Conservation (phyloP, 257 asterid genomes). For the Solanum clarkiae region DNA sequence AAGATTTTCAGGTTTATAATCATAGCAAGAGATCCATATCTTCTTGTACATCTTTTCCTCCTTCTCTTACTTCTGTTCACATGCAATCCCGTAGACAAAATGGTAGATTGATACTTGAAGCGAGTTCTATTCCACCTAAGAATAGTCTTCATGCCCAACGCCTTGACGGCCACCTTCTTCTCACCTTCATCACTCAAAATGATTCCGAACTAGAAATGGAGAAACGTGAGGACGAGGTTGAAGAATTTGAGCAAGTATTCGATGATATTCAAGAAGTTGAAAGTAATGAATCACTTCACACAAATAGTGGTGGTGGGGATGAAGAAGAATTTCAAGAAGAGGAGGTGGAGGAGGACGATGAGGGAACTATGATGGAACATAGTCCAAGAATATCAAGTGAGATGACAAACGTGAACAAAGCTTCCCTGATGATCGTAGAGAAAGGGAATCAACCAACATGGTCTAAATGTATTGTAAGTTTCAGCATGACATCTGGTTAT, state of each 20-base stretch:
- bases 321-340: not conserved
- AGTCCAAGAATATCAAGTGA: slow-evolving; percentile 15
- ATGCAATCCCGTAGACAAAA: slow-evolving; percentile 45
- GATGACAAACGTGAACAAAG: slow-evolving; percentile 24
- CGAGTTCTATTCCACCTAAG: slow-evolving; percentile 34
- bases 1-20: slow-evolving; percentile 22
- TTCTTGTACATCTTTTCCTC: slow-evolving; percentile 53
- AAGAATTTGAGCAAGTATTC: slow-evolving; percentile 8
- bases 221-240: not conserved
- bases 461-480: not conserved
- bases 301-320: slow-evolving; percentile 1
- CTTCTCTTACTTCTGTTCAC: slow-evolving; percentile 46
- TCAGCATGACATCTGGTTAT: not conserved
- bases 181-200: slow-evolving; percentile 22
- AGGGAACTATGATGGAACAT: slow-evolving; percentile 8
- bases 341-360: not conserved
- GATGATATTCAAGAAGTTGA: slow-evolving; percentile 18
- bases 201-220: not conserved
- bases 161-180: slow-evolving; percentile 50
- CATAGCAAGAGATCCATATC: slow-evolving; percentile 4
- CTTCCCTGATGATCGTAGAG: slow-evolving; percentile 21
- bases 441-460: slow-evolving; percentile 31
- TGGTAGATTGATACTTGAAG: slow-evolving; percentile 71
- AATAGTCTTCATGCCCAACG: slow-evolving; percentile 51
- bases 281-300: not conserved